Evolutionary conservation across 2,329 filamentous ascomycete genomes (phyloP), one percentile per base, ranked within the genome.

Genomic region (Botrytis porri): DNA sequence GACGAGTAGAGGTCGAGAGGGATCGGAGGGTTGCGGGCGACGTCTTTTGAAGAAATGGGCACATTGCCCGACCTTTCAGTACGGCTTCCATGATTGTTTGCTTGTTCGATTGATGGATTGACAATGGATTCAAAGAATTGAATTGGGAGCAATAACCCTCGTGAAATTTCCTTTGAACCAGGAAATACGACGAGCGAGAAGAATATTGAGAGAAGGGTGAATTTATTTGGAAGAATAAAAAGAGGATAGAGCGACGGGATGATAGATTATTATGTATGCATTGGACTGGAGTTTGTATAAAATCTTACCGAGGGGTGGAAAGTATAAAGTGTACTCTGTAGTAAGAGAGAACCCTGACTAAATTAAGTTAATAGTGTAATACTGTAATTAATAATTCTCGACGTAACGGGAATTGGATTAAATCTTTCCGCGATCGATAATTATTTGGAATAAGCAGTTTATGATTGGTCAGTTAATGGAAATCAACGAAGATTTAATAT

Each of bases 31-130:
- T 95, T 78, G 94, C 92, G 78, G 95, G 94, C 54, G 95, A 95
- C 51, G 96, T 95, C 85, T 95, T 93, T 87, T 95, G 95, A 83
- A 99, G 87, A 85, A 99, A 99, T 72, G 96, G 96, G 85, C 96
- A 99, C 91, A 99, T 92, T 82, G 93, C 70, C 70, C 70, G 70
- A 25, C 70, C 70, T 69, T 72, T 72, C 29, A 72, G 70, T 10
- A 72, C 64, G 16, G 70, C 70, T 72, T 72, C 70, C 70, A 72
- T 72, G 3, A 51, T 69, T 60, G 0, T 48, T 65, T 71, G 32
- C 10, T 71, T 65, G 35, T 65, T 71, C 60, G 51, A 54, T 32
- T n/a, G 12, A 32, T 51, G 20, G 45, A 41, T 16, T 5, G n/a
- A 37, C 22, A 43, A 35, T 32, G 18, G 22, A 65, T 18, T n/a